These are phyloP conservation scores for Salvia splendens DNA, from an alignment of 257 asterid species.

Conservation along the genomic window DNA sequence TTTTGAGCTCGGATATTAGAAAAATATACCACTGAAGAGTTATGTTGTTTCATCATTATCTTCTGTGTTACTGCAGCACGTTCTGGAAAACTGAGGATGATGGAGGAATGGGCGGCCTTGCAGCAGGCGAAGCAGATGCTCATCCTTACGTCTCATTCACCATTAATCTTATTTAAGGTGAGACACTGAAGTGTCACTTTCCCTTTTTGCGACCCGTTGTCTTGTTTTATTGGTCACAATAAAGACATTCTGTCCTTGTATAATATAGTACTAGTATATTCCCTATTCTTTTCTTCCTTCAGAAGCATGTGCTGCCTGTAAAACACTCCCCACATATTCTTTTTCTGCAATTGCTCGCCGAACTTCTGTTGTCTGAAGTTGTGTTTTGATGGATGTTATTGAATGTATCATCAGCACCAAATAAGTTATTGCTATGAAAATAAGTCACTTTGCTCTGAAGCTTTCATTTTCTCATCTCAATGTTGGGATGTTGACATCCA, in stretches of 20 bases:
- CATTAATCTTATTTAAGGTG: slow-evolving; percentile 75
- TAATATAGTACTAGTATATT: slow-evolving; percentile 38
- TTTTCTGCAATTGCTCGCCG: slow-evolving; percentile 1
- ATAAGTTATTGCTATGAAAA: slow-evolving; percentile 19
- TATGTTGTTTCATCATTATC: slow-evolving; percentile 22
- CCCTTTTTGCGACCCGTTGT: slow-evolving; percentile 29
- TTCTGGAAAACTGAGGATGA: slow-evolving; percentile 92
- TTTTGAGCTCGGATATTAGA: slow-evolving; percentile 3
- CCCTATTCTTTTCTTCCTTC: slow-evolving; percentile 33
- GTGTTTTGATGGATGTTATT: slow-evolving; percentile 21
- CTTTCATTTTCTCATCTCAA: neutral
- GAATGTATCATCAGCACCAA: slow-evolving; percentile 32
- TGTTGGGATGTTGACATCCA: slow-evolving; percentile 25
- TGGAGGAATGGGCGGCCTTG: slow-evolving; percentile 68
- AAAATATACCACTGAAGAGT: slow-evolving; percentile 5
- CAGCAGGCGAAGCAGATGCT: slow-evolving; percentile 73
- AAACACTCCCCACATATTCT: slow-evolving; percentile 20
- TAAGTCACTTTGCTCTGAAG: slow-evolving; percentile 12
- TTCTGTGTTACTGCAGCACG: slow-evolving; percentile 55
- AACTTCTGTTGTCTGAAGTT: slow-evolving; percentile 20
- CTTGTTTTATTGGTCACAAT: slow-evolving; percentile 36
- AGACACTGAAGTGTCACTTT: slow-evolving; percentile 33
- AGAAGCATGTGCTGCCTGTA: slow-evolving; percentile 36
- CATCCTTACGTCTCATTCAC: slow-evolving; percentile 97
- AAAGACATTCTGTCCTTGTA: slow-evolving; percentile 44